Base-by-base conservation (phyloP, 345 rosid species). In the Gossypium arboreum region DNA sequence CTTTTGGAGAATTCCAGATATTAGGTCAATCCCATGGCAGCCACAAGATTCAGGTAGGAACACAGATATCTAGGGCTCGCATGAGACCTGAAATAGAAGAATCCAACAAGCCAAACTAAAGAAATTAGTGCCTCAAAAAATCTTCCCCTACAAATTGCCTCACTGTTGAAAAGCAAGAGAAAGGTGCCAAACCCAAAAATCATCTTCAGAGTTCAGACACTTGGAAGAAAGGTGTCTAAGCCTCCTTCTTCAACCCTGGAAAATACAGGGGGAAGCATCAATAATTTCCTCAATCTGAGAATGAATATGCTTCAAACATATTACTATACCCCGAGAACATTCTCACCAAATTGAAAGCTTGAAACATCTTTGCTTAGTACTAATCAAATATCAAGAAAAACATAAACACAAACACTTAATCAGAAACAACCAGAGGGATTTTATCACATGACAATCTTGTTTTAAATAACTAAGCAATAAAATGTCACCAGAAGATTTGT, bases 211-310 rank as follows among this genome's bases (percentile, higher is more conserved):
- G 81, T 74, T 63, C 77, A 64, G 77, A 71, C 24, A 64, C 20
- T 68, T 76, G 80, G 74, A 82, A 80, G 79, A 69, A 64, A 82
- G 83, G 78, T 57, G 78, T 61, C 41, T 73, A 71, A 69, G 84
- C 83, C 80, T 62, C 79, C 80, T 73, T 62, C 80, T 79, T 79
- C 69, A 18, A 74, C 82, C 86, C 85, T 83, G 86, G 73, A 83
- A 80, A 84, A 85, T 68, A 82, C 74, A 85, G 75, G 78, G 77
- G 77, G 79, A 81, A 68, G 79, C 78, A 80, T 83, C 83, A 83
- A 84, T 79, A 80, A 17, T 67, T 66, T 71, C 81, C 83, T 73
- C 64, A 27, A 71, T 71, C 41, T 29, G 73, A 81, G 51, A 58
- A 75, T 61, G 55, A 61, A 71, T 54, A 69, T 67, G 66, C 67